Evolutionary conservation across 768 basidiomycete species (phyloP).

Genomic region (Macrolepiota fuliginosa): DNA sequence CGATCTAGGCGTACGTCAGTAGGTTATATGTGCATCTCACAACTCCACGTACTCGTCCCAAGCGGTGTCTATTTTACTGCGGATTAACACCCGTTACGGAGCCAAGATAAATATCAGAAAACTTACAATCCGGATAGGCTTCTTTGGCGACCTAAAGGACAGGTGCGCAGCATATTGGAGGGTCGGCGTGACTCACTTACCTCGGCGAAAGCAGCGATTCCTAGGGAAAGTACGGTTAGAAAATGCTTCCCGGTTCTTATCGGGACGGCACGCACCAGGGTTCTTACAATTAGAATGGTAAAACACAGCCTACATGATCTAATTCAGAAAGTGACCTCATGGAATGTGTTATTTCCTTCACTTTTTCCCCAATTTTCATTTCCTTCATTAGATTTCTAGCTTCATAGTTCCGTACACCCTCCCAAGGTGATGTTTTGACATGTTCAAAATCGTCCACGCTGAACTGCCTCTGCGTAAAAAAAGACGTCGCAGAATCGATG

Average conservation of each 20-base stretch:
- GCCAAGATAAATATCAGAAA: too few species aligned
- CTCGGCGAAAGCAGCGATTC: constrained; percentile 81
- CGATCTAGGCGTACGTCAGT: constrained; percentile 25
- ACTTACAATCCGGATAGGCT: constrained; percentile 88
- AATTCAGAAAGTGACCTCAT: neutral
- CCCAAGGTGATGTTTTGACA: constrained; percentile 72
- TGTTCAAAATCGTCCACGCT: constrained; percentile 84
- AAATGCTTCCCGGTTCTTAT: neutral
- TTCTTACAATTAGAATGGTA: constrained; percentile 87
- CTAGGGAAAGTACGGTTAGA: constrained; percentile 29
- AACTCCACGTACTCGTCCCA: constrained; percentile 70
- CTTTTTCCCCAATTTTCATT: constrained; percentile 77
- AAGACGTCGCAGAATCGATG: neutral
- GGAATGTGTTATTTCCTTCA: constrained; percentile 23
- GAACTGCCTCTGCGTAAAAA: constrained; percentile 45
- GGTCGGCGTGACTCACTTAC: constrained; percentile 32
- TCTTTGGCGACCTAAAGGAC: constrained; percentile 66
- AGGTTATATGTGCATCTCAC: neutral
- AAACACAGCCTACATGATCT: constrained; percentile 60
- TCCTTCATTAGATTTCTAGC: constrained; percentile 82
- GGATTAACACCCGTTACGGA: neutral
- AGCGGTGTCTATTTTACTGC: constrained; percentile 63
- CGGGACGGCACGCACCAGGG: constrained; percentile 50
- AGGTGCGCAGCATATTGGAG: constrained; percentile 9
- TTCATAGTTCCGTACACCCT: constrained; percentile 84